Evolutionary conservation across 441 rosid genomes (phyloP), one percentile per base, ranked within the genome.

Genomic region (Mallotus repandus): DNA sequence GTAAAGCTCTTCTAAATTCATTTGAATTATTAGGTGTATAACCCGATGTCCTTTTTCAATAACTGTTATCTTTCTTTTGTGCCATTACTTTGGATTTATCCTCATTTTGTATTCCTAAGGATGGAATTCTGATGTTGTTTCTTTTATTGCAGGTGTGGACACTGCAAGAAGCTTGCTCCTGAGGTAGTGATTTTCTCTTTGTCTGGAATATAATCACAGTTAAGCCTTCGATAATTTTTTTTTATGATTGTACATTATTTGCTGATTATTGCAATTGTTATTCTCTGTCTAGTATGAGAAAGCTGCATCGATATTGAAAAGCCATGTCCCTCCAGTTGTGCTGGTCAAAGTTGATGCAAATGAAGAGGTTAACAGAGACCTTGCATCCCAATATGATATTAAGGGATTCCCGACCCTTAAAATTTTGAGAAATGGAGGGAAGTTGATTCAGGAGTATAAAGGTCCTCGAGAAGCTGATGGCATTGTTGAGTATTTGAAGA

Each of bases 381-480:
- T 96, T 32, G 93, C 97, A n/a, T 63, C 66, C 5, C 64, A 88
- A 50, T 85, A 77, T 63, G 89, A 88, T n/a, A 73, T 96, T 60
- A 81, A 71, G 82, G 98, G 98, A 54, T 96, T 87, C 84, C 99
- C 99, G 46, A 87, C 99, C 0, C 71, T 95, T 55, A 93, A 89
- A 84, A 96, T 93, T 70, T 79, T 96, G 72, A 89, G 98, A 84
- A 84, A 93, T 63, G 96, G 97, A 74, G 97, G 99, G 13, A 90
- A 91, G 76, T 52, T 41, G 65, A 59, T 84, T 81, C 96, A 91
- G 78, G 97, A 89, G 1, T 96, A 88, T 78, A 91, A 88, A 54
- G 99, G 99, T 35, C 99, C 99, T 70, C 95, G 97, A 10, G 93
- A 96, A 13, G 97, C 98, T 1, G 99, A 91, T 3, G 99, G 97